Evolutionary conservation across 2,329 filamentous ascomycete genomes (phyloP), one percentile per base, ranked within the genome.

Genomic region (Epichloe sp.): DNA sequence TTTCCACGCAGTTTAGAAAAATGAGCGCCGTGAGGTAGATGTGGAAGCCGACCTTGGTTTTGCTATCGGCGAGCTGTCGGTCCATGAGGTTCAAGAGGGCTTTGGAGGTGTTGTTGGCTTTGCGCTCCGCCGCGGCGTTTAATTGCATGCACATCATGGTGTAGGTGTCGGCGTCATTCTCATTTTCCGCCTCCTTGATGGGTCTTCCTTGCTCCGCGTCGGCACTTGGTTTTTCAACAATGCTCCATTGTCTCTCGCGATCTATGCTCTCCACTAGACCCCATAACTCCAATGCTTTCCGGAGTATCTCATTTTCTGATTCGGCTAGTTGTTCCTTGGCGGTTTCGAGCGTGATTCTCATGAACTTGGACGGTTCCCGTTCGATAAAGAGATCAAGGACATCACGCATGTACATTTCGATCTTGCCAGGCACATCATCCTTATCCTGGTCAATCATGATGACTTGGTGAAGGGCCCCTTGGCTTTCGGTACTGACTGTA

Each of bases 1-100:
- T 84, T 60, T 85, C 81, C 14, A 83, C 71, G 56, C 79, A 82
- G 59, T 82, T 82, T 46, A 84, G 72, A 54, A 83, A 76, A 50
- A 84, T 76, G 51, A 84, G 63, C 3, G 78, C 74, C 3, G 79
- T 75, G 21, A 83, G 72, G 58, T 80, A 83, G 65, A 81, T 77
- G 56, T 74, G 74, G 58, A 81, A 82, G 35, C 75, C 76, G 49
- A 79, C 72, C 57, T 75, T 78, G 51, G 72, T 73, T 59, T 80
- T 79, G 63, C 77, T 78, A 58, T 82, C 78, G 53, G 82, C 75
- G 35, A 84, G 68, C 38, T 75, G 71, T 15, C 79, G 74, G 62
- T 83, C 79, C 63, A 85, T 78, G 41, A 76, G 75, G 51, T 74
- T 77, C 21, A 85, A 67, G 15, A 84, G 68, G 42, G 66, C 70